Evolutionary conservation across 192 early-diverging fungal species (phyloP).

Genomic region (Coemansia sp.): DNA sequence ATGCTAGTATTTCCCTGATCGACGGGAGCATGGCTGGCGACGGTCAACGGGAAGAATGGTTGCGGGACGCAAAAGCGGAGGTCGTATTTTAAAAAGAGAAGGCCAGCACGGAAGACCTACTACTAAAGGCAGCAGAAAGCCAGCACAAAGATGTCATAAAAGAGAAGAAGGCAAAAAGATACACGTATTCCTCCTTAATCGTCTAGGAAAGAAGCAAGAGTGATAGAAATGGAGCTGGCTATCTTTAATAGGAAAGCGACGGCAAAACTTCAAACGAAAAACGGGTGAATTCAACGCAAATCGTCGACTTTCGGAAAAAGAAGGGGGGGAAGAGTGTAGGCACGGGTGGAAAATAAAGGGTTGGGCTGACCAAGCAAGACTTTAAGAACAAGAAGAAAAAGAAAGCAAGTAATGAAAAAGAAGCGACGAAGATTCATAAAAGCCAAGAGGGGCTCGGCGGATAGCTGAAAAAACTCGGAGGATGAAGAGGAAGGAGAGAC

Average conservation of each 20-base stretch:
- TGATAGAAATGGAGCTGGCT: background rate
- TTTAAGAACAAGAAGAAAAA: background rate
- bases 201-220: too few relatives aligned
- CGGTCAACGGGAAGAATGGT: background rate
- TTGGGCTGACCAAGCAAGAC: background rate
- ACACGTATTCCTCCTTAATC: too few relatives aligned
- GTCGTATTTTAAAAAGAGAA: background rate
- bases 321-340: constrained; percentile 1
- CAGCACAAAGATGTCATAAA: too few relatives aligned
- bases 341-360: background rate
- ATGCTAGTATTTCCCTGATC: constrained; percentile 49
- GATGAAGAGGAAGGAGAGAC: background rate
- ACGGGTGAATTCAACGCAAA: constrained; percentile 3
- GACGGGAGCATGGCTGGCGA: constrained; percentile 43
- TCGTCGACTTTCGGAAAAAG: background rate
- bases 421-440: too few relatives aligned
- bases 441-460: too few relatives aligned
- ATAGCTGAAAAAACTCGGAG: too few relatives aligned
- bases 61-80: background rate
- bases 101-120: too few relatives aligned
- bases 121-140: too few relatives aligned
- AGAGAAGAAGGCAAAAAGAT: too few relatives aligned
- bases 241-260: too few relatives aligned
- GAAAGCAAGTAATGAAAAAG: background rate
- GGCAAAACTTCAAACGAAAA: constrained; percentile 8